Evolutionary conservation across 2,329 filamentous ascomycete genomes (phyloP), one percentile per base, ranked within the genome.

Genomic region (Aspergillus ochraceus): DNA sequence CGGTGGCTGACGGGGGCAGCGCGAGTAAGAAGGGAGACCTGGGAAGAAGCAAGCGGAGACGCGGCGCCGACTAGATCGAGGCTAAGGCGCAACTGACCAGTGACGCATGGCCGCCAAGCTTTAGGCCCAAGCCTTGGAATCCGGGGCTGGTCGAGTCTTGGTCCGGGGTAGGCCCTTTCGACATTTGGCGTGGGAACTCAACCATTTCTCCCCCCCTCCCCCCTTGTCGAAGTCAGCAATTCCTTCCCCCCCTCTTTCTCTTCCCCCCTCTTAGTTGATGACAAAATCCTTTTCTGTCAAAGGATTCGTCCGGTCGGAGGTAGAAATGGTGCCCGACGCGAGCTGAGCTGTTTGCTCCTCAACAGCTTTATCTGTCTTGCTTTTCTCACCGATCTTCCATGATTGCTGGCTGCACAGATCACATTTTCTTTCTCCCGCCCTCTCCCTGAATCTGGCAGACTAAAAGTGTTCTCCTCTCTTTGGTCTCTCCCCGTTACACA

Each of bases 71-170:
- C 32, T 36, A 36, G 32, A 36, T 36, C 10, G 32, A 4, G 8
- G 10, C 32, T 36, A 36, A 14, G 12, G 32, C 32, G 32, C 32
- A 11, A 14, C 4, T 11, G 32, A 36, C 32, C 32, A 36, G 32
- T 36, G 11, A 36, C 12, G 12, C 32, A 36, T 36, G 42, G 14
- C 26, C 26, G 55, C 55, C 39, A 58, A 58, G 56, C 56, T 58
- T 58, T 53, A 11, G 8, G 42, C 14, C 12, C 52, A 54, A 54
- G 52, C 52, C 22, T n/a, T 46, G 32, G 32, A 36, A 36, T 36
- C 32, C 58, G 26, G 58, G 53, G 58, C n/a, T n/a, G 60, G 19
- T 20, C 24, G 45, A 29, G 26, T 29, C 55, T 54, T 58, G 39
- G 49, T 20, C 55, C 49, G 50, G 56, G 50, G 56, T 39, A 57